Base-by-base conservation (phyloP, 306 rosid genomes). In the Pterocarpus macrocarpus region DNA sequence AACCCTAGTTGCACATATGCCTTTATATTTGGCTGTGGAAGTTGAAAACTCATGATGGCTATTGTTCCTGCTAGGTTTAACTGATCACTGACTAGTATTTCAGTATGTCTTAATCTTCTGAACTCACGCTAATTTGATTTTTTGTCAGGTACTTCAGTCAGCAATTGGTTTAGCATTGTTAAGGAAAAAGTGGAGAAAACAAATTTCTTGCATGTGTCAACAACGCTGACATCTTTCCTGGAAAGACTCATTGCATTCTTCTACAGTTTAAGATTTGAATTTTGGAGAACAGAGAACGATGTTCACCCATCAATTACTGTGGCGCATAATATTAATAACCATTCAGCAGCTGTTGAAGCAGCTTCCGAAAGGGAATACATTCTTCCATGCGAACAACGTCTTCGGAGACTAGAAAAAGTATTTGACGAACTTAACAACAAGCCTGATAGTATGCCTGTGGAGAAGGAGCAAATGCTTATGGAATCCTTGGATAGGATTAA, bases 401-500 rank as follows among this genome's bases (percentile, higher is more conserved):
- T 95, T 71, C 90, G 91, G 86, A 89, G 82, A 83, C 88, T 95
- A 61, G 99, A 95, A 84, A 86, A 84, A 35, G 81, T 83, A 13
- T 90, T 87, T 10, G 88, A 86, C 47, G 94, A 91, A 73, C 89
- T 95, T 49, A 80, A 78, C 82, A 88, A 84, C 75, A 95, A 92
- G 83, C 97, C 99, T 57, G 87, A 88, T 41, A 81, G 63, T 62
- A 95, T 95, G 78, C 99, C 99, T 78, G 64, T 64, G 76, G 99
- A 93, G 79, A 95, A 95, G 86, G 98, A 95, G 67, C 85, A 78
- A 82, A 87, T 95, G 80, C 94, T 95, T 28, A 83, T 86, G 89
- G 90, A 95, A 69, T 95, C 99, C 55, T 86, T 91, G 87, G 90
- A 93, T 64, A 88, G 99, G 90, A 95, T 95, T 49, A 95, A 93